A percentile compares a stretch with the other conserved stretches of the same genome.
Conservation (phyloP, 164 flowering plant genomes). For the Vitis riparia region DNA sequence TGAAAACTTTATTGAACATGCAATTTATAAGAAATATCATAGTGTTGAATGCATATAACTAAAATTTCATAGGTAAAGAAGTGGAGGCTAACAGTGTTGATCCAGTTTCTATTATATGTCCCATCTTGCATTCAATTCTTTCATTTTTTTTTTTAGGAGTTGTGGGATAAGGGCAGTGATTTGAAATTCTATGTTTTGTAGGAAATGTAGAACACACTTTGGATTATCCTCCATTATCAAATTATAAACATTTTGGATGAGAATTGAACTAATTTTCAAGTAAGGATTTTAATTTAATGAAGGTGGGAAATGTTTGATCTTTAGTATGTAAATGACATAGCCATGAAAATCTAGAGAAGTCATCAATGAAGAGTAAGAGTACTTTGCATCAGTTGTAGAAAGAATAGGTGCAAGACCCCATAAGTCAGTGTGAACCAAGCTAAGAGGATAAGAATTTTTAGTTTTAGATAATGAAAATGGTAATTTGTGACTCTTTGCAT, state of each 20-base stretch:
- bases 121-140: conserved; percentile 1
- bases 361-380: no score
- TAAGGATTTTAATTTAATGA: no score
- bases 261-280: no score
- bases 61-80: conserved; percentile 2
- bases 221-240: conserved; percentile 2
- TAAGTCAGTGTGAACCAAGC: no score
- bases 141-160: conserved; percentile 18
- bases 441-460: no score
- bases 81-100: conserved; percentile 14
- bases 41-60: conserved; percentile 20
- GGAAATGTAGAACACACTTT: neutral
- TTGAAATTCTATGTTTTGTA: neutral
- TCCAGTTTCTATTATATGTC: conserved; percentile 17
- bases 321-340: no score
- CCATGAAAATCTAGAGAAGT: no score
- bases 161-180: conserved; percentile 14
- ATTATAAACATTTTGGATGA: conserved; percentile 15
- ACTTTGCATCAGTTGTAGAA: no score
- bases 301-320: no score
- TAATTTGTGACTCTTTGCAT: no score
- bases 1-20: neutral
- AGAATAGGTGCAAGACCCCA: no score
- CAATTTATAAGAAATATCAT: conserved; percentile 16
- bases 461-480: no score